These are phyloP conservation scores for Sphagnum contortum DNA, from an alignment of 225 moss, liverwort and hornwort genomes.

Conservation along the genomic window DNA sequence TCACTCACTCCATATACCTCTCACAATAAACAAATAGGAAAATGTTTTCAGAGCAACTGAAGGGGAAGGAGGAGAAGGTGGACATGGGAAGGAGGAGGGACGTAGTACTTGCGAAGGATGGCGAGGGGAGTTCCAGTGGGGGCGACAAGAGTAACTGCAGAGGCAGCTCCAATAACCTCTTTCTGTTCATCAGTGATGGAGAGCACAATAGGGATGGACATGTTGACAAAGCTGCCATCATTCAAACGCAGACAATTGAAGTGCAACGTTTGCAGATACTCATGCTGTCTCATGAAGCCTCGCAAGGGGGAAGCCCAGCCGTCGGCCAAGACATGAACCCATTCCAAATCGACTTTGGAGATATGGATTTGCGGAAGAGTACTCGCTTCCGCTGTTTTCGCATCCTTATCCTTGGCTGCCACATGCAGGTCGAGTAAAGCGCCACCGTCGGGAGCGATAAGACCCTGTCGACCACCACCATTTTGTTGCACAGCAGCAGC, in stretches of 20 bases:
- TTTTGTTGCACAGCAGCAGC: too few species aligned
- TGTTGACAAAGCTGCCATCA: slow-evolving; percentile 58
- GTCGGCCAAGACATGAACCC: slow-evolving; percentile 83
- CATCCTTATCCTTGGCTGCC: slow-evolving; percentile 20
- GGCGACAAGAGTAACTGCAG: slow-evolving; percentile 49
- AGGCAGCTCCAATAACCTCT: slow-evolving; percentile 25
- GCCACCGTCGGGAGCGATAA: slow-evolving; percentile 85
- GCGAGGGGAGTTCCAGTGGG: slow-evolving; percentile 54
- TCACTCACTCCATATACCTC: too few species aligned
- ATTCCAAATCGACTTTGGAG: slow-evolving; percentile 57
- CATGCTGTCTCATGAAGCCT: slow-evolving; percentile 83
- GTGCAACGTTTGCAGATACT: slow-evolving; percentile 77
- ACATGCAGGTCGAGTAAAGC: slow-evolving; percentile 70
- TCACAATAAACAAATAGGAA: too few species aligned
- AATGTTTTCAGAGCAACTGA: too few species aligned
- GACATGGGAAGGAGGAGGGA: too few species aligned
- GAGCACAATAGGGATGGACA: slow-evolving; percentile 87
- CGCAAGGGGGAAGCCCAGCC: slow-evolving; percentile 84
- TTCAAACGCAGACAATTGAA: slow-evolving; percentile 48
- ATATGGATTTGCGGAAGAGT: slow-evolving; percentile 45
- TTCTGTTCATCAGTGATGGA: slow-evolving; percentile 68
- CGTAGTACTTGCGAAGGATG: slow-evolving; percentile 67
- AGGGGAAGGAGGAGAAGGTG: too few species aligned
- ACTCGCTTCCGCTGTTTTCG: slow-evolving; percentile 40
- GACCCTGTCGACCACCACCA: slow-evolving; percentile 10